Conservation (phyloP, 352 stramenopile genomes). For the Phytophthora citrophthora region DNA sequence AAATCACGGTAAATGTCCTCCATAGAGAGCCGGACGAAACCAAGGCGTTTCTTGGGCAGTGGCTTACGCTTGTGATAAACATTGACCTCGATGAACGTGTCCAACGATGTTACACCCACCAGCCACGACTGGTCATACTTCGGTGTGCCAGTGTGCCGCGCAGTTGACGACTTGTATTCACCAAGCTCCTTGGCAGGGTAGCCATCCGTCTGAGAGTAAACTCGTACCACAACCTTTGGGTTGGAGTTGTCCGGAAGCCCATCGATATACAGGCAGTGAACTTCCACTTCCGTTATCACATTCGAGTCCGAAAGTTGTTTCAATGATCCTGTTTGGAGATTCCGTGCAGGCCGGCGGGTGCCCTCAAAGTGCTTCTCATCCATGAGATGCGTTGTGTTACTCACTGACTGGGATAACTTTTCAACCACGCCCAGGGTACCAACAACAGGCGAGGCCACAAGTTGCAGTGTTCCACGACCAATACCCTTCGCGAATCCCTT, state of each 20-base stretch:
- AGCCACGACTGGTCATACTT: slow-evolving; percentile 90
- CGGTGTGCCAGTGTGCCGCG: slow-evolving; percentile 61
- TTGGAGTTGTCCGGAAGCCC: slow-evolving; percentile 74
- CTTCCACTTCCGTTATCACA: slow-evolving; percentile 86
- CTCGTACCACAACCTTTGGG: slow-evolving; percentile 70
- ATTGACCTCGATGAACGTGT: slow-evolving; percentile 83
- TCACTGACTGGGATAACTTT: slow-evolving; percentile 84
- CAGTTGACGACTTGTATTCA: slow-evolving; percentile 78
- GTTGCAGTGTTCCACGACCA: slow-evolving; percentile 76
- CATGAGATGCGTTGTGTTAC: slow-evolving; percentile 88
- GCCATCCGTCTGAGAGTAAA: slow-evolving; percentile 59
- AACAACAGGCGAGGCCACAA: slow-evolving; percentile 83
- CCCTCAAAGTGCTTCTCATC: slow-evolving; percentile 84
- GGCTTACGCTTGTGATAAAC: slow-evolving; percentile 89
- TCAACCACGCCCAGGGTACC: slow-evolving; percentile 84
- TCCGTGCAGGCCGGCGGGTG: slow-evolving; percentile 74
- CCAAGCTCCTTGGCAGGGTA: slow-evolving; percentile 55
- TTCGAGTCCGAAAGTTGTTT: slow-evolving; percentile 85
- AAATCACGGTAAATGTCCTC: slow-evolving; percentile 90
- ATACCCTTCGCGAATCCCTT: slow-evolving; percentile 88
- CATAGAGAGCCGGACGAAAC: slow-evolving; percentile 75
- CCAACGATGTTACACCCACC: slow-evolving; percentile 66
- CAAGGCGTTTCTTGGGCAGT: slow-evolving; percentile 80
- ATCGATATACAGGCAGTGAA: slow-evolving; percentile 77
- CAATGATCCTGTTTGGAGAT: slow-evolving; percentile 58